phyloP scores from a whole-genome alignment of 257 asterid species.

The Plantago major region DNA sequence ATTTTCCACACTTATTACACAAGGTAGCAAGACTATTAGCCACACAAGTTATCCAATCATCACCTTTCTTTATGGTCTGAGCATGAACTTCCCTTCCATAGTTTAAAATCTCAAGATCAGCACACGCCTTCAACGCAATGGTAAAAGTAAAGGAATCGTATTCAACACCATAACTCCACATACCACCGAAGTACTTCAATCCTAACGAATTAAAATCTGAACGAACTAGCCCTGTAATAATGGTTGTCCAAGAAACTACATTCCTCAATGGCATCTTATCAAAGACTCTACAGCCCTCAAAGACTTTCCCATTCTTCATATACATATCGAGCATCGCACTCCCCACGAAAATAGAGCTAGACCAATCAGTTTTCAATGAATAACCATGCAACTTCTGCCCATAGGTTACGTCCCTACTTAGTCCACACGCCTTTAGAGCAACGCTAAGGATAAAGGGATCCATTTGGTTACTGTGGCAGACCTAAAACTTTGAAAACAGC shows the following conservation, averaged over 20 bases:
- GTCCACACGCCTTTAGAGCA: slow-evolving; percentile 76
- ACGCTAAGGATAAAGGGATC: slow-evolving; percentile 79
- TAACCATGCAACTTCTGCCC: slow-evolving; percentile 65
- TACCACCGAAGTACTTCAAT: slow-evolving; percentile 48
- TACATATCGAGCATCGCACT: slow-evolving; percentile 81
- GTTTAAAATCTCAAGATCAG: slow-evolving; percentile 51
- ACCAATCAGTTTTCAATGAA: slow-evolving; percentile 46
- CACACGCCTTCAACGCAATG: slow-evolving; percentile 86
- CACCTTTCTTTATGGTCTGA: slow-evolving; percentile 57
- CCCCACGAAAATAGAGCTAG: slow-evolving; percentile 73
- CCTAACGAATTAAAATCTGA: slow-evolving; percentile 53
- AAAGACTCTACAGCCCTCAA: slow-evolving; percentile 55
- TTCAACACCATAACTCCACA: slow-evolving; percentile 67
- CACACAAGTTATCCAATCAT: slow-evolving; percentile 58
- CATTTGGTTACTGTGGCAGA: slow-evolving; percentile 34
- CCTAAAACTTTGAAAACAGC: slow-evolving; percentile 62
- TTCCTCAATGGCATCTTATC: slow-evolving; percentile 79
- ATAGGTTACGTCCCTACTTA: slow-evolving; percentile 28
- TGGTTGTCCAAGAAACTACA: slow-evolving; percentile 91
- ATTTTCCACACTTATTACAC: slow-evolving; percentile 82
- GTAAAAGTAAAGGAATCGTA: slow-evolving; percentile 74
- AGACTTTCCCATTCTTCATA: slow-evolving; percentile 60
- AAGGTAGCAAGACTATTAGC: slow-evolving; percentile 71
- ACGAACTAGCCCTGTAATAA: slow-evolving; percentile 84
- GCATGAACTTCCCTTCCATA: slow-evolving; percentile 76